Evolutionary conservation across 257 asterid genomes (phyloP), one percentile per base, ranked within the genome.

Genomic region (Ballota nigra): DNA sequence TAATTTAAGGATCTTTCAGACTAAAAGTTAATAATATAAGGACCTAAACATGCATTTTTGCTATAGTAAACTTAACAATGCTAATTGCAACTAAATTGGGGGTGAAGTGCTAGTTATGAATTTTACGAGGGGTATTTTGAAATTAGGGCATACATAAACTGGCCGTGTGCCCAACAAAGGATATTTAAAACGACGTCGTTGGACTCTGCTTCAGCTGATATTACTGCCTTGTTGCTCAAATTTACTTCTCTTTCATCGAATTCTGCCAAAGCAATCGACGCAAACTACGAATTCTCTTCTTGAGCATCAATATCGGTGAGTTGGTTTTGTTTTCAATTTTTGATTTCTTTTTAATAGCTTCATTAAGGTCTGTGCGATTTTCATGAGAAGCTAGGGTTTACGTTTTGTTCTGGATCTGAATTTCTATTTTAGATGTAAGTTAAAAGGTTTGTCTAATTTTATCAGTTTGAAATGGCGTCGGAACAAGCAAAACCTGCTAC

Each of bases 401-500:
- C 28, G 51, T 64, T 72, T 53, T 57, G 31, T 12, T 2, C 69
- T 51, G 70, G 74, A 67, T 10, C 68, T 51, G 12, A 1, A 4
- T 63, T 63, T 43, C 2, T 40, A 8, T 6, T 11, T 57, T 68
- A 23, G 53, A 55, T 53, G 13, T 52, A 8, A 33, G 53, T 68
- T 41, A 16, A 36, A 63, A 15, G 31, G 43, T 52, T 8, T 31
- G 66, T 61, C 63, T n/a, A 38, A 34, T 66, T 61, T 41, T 18
- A 12, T 63, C 65, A 74, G 78, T 40, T 41, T 66, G 71, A n/a
- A 67, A 87, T 90, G 96, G 86, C 92, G 41, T 79, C 95, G 20
- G 96, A 88, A 71, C 91, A 86, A 75, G 85, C 90, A 29, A 88
- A 85, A 80, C 78, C 86, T 20, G 86, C 84, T 45, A 61, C 87